These are phyloP conservation scores for Starmerella davenportii DNA, from an alignment of 805 yeast species.

Conservation along the genomic window DNA sequence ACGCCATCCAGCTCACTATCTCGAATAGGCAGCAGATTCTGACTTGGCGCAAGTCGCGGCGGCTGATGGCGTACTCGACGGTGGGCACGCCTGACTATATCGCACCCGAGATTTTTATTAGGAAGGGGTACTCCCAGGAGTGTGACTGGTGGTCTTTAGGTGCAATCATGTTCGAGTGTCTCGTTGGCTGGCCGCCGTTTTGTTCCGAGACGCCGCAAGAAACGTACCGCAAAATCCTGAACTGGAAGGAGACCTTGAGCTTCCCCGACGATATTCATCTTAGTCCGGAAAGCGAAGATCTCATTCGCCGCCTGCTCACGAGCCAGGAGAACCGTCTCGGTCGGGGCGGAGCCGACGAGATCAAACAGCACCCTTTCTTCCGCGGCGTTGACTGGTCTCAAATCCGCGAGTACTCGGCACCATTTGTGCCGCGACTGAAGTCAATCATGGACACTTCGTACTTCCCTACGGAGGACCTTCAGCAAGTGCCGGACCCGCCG, in stretches of 20 bases:
- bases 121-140: slow-evolving; percentile 90
- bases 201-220: slow-evolving; percentile 91
- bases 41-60: slow-evolving; percentile 83
- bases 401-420: slow-evolving; percentile 75
- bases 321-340: slow-evolving; percentile 69
- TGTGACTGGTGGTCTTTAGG: slow-evolving; percentile 98
- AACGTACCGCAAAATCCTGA: slow-evolving; percentile 75
- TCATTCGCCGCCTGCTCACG: slow-evolving; percentile 59
- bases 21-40: slow-evolving; percentile 88
- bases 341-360: slow-evolving; percentile 81
- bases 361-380: slow-evolving; percentile 80
- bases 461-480: slow-evolving; percentile 95
- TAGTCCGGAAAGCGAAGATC: slow-evolving; percentile 74
- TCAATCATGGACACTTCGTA: slow-evolving; percentile 91
- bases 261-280: slow-evolving; percentile 86
- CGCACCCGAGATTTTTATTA: slow-evolving; percentile 84
- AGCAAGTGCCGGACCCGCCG: slow-evolving; percentile 84
- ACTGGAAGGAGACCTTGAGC: slow-evolving; percentile 74
- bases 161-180: slow-evolving; percentile 90
- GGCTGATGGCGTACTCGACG: slow-evolving; percentile 88
- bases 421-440: slow-evolving; percentile 78
- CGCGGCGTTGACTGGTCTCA: slow-evolving; percentile 92
- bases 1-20: slow-evolving; percentile 88
- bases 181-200: slow-evolving; percentile 95
- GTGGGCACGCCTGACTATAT: slow-evolving; percentile 94